phyloP scores from a whole-genome alignment of 805 yeast species.

The Wickerhamiella vanderwaltii region DNA sequence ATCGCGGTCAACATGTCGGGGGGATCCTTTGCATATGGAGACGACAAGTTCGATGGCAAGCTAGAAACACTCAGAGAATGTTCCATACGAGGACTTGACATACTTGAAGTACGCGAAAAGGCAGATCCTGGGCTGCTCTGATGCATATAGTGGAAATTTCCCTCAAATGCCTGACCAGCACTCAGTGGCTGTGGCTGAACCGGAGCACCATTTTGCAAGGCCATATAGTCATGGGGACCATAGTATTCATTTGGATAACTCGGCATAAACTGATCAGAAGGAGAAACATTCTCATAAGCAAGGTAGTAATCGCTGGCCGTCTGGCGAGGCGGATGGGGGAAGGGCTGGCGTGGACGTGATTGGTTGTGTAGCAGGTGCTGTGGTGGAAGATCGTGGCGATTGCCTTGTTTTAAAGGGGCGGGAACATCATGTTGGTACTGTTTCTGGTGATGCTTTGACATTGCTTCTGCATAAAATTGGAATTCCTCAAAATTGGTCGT shows the following conservation, averaged over 20 bases:
- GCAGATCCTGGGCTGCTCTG: too few species aligned
- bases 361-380: too few species aligned
- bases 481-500: background rate
- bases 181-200: background rate
- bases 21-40: constrained; percentile 4
- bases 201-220: background rate
- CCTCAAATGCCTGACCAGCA: background rate
- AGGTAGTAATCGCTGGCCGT: constrained; percentile 2
- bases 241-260: background rate
- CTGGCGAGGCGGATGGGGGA: too few species aligned
- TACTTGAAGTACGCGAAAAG: background rate
- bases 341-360: background rate
- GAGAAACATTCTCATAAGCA: background rate
- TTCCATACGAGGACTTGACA: constrained; percentile 1
- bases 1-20: constrained; percentile 9
- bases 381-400: too few species aligned
- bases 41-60: background rate
- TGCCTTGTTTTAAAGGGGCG: background rate
- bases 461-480: background rate
- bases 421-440: background rate
- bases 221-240: background rate
- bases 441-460: constrained; percentile 8
- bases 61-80: background rate
- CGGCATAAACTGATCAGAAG: background rate
- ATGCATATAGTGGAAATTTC: too few species aligned